Evolutionary conservation across 768 basidiomycete species (phyloP).

Genomic region (Tephrocybe sp.): DNA sequence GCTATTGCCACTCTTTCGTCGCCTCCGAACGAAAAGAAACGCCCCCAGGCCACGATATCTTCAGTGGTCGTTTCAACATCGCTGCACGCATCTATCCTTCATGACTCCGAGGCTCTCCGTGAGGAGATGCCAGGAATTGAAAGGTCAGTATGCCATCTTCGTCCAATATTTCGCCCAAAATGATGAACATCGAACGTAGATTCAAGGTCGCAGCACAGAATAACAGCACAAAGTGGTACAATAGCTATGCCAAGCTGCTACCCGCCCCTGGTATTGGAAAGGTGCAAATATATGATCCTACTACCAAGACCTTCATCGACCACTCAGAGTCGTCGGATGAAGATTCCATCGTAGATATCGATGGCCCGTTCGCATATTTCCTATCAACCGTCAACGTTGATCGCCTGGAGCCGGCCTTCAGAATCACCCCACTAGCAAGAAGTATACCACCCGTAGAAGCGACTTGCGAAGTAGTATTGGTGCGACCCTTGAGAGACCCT

Average conservation of each 20-base stretch:
- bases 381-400: constrained; percentile 81
- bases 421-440: constrained; percentile 66
- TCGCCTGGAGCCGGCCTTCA: constrained; percentile 81
- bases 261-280: constrained; percentile 38
- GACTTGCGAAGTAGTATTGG: constrained; percentile 71
- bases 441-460: constrained; percentile 41
- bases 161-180: neutral
- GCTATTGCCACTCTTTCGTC: constrained; percentile 49
- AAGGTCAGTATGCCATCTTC: constrained; percentile 26
- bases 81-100: constrained; percentile 83
- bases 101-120: constrained; percentile 78
- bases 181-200: constrained; percentile 27
- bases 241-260: constrained; percentile 55
- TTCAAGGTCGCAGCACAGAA: constrained; percentile 84
- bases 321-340: constrained; percentile 33
- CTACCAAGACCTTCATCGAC: constrained; percentile 43
- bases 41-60: constrained; percentile 39
- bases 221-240: constrained; percentile 75
- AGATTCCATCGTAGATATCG: constrained; percentile 42
- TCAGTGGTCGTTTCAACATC: constrained; percentile 85
- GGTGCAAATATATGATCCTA: constrained; percentile 65
- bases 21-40: constrained; percentile 24
- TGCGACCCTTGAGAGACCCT: constrained; percentile 72
- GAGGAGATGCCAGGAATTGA: constrained; percentile 72
- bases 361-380: constrained; percentile 88